Evolutionary conservation across 2,329 filamentous ascomycete genomes (phyloP), one percentile per base, ranked within the genome.

Genomic region (Calonectria pteridis): DNA sequence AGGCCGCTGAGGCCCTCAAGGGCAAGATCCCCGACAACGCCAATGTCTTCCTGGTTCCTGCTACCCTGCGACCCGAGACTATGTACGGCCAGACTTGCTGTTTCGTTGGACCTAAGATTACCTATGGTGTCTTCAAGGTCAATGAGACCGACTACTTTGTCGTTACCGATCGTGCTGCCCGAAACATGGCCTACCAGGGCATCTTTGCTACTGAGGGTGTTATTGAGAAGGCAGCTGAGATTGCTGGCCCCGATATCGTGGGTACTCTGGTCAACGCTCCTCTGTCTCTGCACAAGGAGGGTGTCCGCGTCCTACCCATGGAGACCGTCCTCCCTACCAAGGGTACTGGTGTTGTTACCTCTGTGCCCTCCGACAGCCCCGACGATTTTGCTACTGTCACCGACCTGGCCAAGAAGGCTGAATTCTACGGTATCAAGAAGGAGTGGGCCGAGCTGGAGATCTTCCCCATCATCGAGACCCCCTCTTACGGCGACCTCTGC

Each of bases 41-140:
- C 58, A 94, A 94, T 75, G 93, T 98, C 71, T 98, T 93, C 87
- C 94, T 98, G 81, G 92, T 98, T 16, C 94, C 97, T 16, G 97
- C 97, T 20, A 98, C 97, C 69, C 90, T 99, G 75, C 91, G 97
- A 75, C 95, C 97, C 3, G 97, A 99, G 88, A 99, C 97, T 43
- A 98, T 99, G 96, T 99, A 98, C 83, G 97, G 97, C 50, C 97
- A 98, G 85, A 97, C 93, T 5, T 97, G 95, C 86, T 98, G 96
- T 84, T 99, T 98, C 80, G 95, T 99, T 62, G 95, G 95, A 4
- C 96, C 97, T 13, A 94, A 94, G 82, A 94, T 98, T 81, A 91
- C 89, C 55, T 99, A 99, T 81, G 96, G 96, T 65, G 87, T 99
- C 76, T 98, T 95, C 89, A 94, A 95, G 84, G 91, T 92, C 69